Base-by-base conservation (phyloP, 495 filamentous ascomycete species). In the Hamigera avellanea region DNA sequence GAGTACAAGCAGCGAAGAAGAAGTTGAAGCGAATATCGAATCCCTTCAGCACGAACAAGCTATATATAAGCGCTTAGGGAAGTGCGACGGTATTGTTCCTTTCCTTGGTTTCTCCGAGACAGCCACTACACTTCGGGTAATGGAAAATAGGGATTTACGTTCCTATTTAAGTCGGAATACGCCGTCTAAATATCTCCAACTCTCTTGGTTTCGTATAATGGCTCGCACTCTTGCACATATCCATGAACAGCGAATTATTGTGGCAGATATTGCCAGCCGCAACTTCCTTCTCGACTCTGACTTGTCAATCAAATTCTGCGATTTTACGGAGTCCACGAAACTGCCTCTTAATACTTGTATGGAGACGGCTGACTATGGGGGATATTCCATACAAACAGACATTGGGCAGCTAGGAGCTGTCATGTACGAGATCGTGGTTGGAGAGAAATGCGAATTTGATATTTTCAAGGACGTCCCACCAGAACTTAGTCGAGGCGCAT, bases 251-350 rank as follows among this genome's bases (percentile, higher is more conserved):
- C 37, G 40, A 26, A 33, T 56, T 14, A 36, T 57, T 37, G 39
- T 54, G 8, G 35, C 44, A 34, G 51, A 57, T 34, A 54, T 57
- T 37, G 41, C 45, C 15, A 46, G 36, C 19, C 45, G 46, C 7
- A 57, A 54, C 19, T 42, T 57, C 23, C 44, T 57, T 8, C 45
- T 54, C 14, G 44, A 45, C 21, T 40, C 41, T 14, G 45, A 46
- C 25, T 34, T 54, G 1, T 43, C 35, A 12, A 35, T 54, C 32
- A 48, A 50, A 10, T 34, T 52, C 8, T 51, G 44, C 21, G 50
- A 57, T 39, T 54, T 57, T 35, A 41, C 42, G 0, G 48, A 54
- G 23, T 38, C 48, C 15, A 41, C 40, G 1, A 16, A 26, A 16
- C 25, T 52, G 19, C 40, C 50, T 14, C 38, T 46, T 9, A 41